Conservation (phyloP, 768 basidiomycete species). For the Mycena latifolia region DNA sequence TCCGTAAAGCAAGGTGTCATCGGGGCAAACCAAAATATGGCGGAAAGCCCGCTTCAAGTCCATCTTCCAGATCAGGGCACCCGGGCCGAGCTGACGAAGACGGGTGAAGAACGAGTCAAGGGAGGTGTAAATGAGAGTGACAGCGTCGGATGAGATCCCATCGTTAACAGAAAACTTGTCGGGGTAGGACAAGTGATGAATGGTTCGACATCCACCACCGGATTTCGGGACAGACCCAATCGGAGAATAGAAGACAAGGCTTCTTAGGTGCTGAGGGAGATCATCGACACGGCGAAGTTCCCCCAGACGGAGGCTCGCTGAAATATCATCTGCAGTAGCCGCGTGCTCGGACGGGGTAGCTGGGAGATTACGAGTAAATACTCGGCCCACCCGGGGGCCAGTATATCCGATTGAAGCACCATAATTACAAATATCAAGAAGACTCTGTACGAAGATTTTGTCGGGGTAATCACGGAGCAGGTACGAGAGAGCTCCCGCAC, state of each 20-base stretch:
- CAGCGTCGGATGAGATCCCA: background rate
- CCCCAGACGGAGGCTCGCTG: constrained; percentile 7
- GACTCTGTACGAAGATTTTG: background rate
- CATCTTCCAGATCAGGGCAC: constrained; percentile 16
- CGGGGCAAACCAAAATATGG: constrained; percentile 5
- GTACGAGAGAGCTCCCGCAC: background rate
- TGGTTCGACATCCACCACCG: constrained; percentile 7
- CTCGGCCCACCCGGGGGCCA: constrained; percentile 19
- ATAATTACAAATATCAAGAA: constrained; percentile 21
- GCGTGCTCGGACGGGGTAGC: constrained; percentile 24
- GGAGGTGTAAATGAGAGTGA: constrained; percentile 10
- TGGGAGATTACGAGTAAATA: constrained; percentile 22
- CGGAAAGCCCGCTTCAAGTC: constrained; percentile 12
- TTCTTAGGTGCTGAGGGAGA: constrained; percentile 7
- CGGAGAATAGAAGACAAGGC: constrained; percentile 13
- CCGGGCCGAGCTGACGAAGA: background rate
- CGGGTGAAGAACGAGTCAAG: constrained; percentile 10
- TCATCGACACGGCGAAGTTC: constrained; percentile 18
- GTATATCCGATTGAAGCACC: constrained; percentile 21
- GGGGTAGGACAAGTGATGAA: constrained; percentile 5
- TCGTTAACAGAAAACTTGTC: constrained; percentile 2
- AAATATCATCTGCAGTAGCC: constrained; percentile 17
- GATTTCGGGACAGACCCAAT: constrained; percentile 11
- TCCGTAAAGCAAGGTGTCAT: background rate
- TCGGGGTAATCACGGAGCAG: constrained; percentile 10